Conservation (phyloP, 805 yeast genomes). For the Myxozyma neotropica region DNA sequence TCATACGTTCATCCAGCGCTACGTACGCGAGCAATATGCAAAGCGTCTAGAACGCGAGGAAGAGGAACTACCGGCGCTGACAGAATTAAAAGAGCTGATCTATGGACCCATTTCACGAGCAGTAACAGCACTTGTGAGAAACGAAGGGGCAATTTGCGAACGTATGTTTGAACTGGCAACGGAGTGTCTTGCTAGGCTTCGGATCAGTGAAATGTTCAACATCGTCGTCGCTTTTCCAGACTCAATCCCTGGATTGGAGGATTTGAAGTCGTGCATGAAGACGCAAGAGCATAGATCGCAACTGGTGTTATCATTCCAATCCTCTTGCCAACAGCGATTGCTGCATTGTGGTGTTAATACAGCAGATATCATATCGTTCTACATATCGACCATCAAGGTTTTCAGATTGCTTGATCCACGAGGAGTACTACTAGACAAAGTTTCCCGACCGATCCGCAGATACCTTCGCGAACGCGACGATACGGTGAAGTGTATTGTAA, state of each 20-base stretch:
- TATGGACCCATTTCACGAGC: conserved; percentile 11
- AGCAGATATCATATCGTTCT: conserved; percentile 65
- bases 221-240: conserved; percentile 58
- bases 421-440: conserved; percentile 79
- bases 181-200: conserved; percentile 20
- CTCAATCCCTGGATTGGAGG: conserved; percentile 57
- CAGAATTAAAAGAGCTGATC: conserved; percentile 6
- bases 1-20: conserved; percentile 19
- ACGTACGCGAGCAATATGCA: conserved; percentile 12
- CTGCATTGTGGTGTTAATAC: conserved; percentile 85
- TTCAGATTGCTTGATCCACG: conserved; percentile 81
- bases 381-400: conserved; percentile 69
- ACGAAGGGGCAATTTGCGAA: conserved; percentile 2
- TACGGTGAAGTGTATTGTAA: conserved; percentile 66
- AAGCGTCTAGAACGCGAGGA: conserved; percentile 20
- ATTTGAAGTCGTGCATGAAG: conserved; percentile 55
- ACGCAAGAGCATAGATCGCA: conserved; percentile 53
- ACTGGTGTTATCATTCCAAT: conserved; percentile 55
- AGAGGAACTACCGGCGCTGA: conserved; percentile 15
- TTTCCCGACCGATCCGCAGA: conserved; percentile 71
- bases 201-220: conserved; percentile 58
- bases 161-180: conserved; percentile 19
- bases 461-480: conserved; percentile 75
- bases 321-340: conserved; percentile 48
- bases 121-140: conserved; percentile 11